phyloP scores from a whole-genome alignment of 108 stramenopile genomes.

The Aurantiochytrium sp. region DNA sequence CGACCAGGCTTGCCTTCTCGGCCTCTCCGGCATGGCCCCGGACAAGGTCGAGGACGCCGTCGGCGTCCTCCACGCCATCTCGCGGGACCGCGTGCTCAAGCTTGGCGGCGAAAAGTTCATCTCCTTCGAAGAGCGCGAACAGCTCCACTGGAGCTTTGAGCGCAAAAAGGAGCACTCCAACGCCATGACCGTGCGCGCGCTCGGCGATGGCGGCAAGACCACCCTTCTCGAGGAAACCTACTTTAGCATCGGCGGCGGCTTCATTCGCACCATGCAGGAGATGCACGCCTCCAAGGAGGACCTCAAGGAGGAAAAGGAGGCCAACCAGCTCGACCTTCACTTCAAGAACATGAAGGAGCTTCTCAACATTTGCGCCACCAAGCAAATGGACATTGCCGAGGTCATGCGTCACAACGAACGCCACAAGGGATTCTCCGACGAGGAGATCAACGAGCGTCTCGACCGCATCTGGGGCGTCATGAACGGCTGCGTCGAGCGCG shows the following conservation, averaged over 20 bases:
- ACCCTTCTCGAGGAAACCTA: background rate
- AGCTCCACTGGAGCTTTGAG: slow-evolving; percentile 6
- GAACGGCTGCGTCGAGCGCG: background rate
- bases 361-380: background rate
- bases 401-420: slow-evolving; percentile 18
- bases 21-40: background rate
- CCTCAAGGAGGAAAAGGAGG: background rate
- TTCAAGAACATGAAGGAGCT: slow-evolving; percentile 20
- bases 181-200: background rate
- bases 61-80: background rate
- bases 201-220: background rate
- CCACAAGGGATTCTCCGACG: background rate
- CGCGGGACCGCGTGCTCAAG: background rate
- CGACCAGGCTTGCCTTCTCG: background rate
- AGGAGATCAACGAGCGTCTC: background rate
- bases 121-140: background rate
- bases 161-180: background rate
- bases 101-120: background rate
- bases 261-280: background rate
- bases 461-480: slow-evolving; percentile 20
- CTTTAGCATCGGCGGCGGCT: slow-evolving; percentile 15
- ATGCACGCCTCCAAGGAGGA: slow-evolving; percentile 16
- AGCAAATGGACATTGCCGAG: slow-evolving; percentile 13
- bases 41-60: background rate
- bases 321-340: background rate